Evolutionary conservation across 169 alveolate species (phyloP), one percentile per base, ranked within the genome.

Genomic region (Plasmodium fragile): DNA sequence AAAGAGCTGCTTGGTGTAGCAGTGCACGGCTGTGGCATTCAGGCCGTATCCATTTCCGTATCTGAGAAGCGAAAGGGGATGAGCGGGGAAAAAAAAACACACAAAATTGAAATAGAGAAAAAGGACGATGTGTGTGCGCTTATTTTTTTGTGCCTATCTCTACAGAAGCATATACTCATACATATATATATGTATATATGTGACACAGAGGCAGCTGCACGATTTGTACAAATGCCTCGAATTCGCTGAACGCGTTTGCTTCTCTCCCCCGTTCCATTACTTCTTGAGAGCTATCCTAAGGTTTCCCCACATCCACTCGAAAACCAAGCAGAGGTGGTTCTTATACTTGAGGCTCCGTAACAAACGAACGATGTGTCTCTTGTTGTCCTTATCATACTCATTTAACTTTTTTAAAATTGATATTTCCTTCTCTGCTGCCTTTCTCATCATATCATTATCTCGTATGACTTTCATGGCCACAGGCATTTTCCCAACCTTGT

Each of bases 281-380:
- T 84, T 95, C 73, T 96, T 97, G 80, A 97, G 92, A n/a, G 98
- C 98, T 92, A 92, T 92, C 43, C 98, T 93, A n/a, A 97, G 96
- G 73, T 93, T 97, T 65, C 99, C 98, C 98, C 98, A 96, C 85
- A 95, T 81, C 99, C 99, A 97, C 71, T 97, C 98, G 80, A 98
- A 98, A 36, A 97, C 99, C 82, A 98, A 95, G 83, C 99, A 98
- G 49, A 97, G 93, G 81, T 98, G 99, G 32, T 98, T 98, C 73
- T 97, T 95, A 91, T 97, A 96, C 39, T 93, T 96, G 85, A 97
- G 96, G 41, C 96, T 93, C 36, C 95, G 81, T 41, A 97, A 94
- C 25, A 97, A 96, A 55, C 98, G 97, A 28, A 98, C 98, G 34
- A 98, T 93, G 92, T 97, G 98, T 41, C 96, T 92, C 36, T 92